Evolutionary conservation across 257 asterid species (phyloP).

Genomic region (Echites panduratus): DNA sequence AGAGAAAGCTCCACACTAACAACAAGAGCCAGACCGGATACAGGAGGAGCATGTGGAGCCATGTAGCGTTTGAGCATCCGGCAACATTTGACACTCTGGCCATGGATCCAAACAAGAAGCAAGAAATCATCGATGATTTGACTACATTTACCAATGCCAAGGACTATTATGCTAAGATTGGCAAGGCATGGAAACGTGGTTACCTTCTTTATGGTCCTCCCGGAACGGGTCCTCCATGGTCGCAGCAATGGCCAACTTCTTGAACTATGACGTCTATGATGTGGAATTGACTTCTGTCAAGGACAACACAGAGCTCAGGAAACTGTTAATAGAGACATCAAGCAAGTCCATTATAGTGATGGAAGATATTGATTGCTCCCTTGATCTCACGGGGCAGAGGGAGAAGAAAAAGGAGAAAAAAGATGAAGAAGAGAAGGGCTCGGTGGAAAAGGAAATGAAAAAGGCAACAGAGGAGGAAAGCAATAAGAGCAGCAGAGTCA

Average conservation of each 20-base stretch:
- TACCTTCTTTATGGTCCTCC: constrained; percentile 11
- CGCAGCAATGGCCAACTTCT: constrained; percentile 3
- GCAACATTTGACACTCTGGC: constrained; percentile 1
- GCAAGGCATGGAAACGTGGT: constrained; percentile 9
- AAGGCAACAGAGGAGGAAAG: neutral
- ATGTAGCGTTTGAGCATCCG: constrained; percentile 5
- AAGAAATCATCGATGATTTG: constrained; percentile 3
- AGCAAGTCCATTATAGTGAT: constrained; percentile 9
- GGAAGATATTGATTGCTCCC: constrained; percentile 9
- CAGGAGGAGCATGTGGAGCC: constrained; percentile 5
- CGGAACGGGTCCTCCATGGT: constrained; percentile 8
- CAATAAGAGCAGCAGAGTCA: neutral
- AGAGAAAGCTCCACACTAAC: constrained; percentile 3
- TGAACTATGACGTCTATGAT: constrained; percentile 10
- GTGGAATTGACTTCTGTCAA: constrained; percentile 8
- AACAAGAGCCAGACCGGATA: neutral
- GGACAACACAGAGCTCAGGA: constrained; percentile 1
- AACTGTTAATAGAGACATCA: constrained; percentile 2
- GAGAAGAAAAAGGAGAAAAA: neutral
- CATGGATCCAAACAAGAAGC: constrained; percentile 1
- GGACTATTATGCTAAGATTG: constrained; percentile 1
- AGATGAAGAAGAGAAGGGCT: neutral
- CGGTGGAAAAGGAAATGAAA: neutral
- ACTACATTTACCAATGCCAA: neutral
- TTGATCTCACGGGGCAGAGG: constrained; percentile 6